phyloP scores from a whole-genome alignment of 1,284 basidiomycete genomes.

The Peniophora sp. region DNA sequence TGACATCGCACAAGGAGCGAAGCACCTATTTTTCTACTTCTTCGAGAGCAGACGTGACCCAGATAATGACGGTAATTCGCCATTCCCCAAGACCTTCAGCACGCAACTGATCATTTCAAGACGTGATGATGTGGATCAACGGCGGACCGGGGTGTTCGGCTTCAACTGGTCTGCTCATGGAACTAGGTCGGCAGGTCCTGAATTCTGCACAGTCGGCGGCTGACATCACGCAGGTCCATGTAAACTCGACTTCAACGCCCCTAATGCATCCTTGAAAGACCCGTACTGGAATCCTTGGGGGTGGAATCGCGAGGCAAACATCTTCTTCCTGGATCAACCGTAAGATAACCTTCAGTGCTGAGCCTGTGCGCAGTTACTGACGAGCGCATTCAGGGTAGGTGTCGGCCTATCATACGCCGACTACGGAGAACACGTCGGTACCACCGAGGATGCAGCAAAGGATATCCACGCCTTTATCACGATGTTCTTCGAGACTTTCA shows the following conservation, averaged over 20 bases:
- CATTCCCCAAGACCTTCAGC: neutral
- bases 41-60: conserved; percentile 72
- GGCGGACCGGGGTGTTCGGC: conserved; percentile 63
- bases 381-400: conserved; percentile 31
- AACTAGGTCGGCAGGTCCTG: conserved; percentile 34
- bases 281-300: conserved; percentile 54
- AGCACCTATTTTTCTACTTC: conserved; percentile 80
- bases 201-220: too few species aligned
- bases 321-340: conserved; percentile 69
- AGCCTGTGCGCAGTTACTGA: neutral
- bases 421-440: conserved; percentile 47
- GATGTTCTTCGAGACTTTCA: conserved; percentile 72
- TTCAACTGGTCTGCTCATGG: conserved; percentile 52
- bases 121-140: conserved; percentile 69
- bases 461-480: conserved; percentile 66
- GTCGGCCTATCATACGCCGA: conserved; percentile 62
- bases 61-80: conserved; percentile 28
- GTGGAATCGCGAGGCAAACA: conserved; percentile 61
- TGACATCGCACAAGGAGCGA: conserved; percentile 50
- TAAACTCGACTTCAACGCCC: too few species aligned
- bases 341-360: conserved; percentile 19
- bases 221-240: neutral
- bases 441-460: conserved; percentile 66
- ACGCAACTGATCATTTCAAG: conserved; percentile 28
- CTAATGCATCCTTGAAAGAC: conserved; percentile 25